These are phyloP conservation scores for Botrytis medusae DNA, from an alignment of 2,329 filamentous ascomycete species.

Conservation along the genomic window DNA sequence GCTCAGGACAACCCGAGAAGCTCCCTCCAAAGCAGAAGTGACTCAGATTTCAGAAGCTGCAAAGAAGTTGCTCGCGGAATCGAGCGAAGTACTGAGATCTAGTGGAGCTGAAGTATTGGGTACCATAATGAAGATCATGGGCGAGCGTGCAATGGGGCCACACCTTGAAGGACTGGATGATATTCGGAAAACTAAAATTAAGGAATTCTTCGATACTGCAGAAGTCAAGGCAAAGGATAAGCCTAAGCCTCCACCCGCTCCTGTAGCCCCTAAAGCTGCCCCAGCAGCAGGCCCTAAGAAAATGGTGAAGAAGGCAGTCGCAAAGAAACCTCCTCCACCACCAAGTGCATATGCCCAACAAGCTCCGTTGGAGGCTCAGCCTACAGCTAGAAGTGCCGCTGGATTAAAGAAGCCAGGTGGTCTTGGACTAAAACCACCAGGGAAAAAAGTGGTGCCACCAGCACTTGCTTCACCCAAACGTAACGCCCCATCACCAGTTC, in stretches of 20 bases:
- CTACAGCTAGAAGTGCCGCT: conserved; percentile 51
- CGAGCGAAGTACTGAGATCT: conserved; percentile 78
- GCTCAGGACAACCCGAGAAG: conserved; percentile 76
- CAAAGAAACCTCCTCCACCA: conserved; percentile 50
- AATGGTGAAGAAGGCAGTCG: conserved; percentile 42
- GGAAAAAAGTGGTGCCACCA: conserved; percentile 51
- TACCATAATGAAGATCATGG: conserved; percentile 97
- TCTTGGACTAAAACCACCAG: conserved; percentile 56
- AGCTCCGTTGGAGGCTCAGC: conserved; percentile 57
- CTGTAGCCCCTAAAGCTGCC: conserved; percentile 56
- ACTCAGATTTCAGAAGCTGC: conserved; percentile 81
- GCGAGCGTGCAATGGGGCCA: conserved; percentile 91
- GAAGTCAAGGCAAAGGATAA: conserved; percentile 90
- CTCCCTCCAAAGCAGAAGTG: conserved; percentile 81
- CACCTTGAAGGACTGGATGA: conserved; percentile 92
- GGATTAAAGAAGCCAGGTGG: conserved; percentile 55
- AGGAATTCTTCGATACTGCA: conserved; percentile 81
- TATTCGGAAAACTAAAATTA: conserved; percentile 92
- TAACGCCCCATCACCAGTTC: conserved; percentile 50
- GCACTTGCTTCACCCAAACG: conserved; percentile 49
- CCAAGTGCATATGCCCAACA: conserved; percentile 48
- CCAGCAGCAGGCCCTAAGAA: conserved; percentile 48
- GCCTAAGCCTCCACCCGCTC: conserved; percentile 74
- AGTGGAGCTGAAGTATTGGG: conserved; percentile 90
- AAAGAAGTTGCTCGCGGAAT: conserved; percentile 89